Evolutionary conservation across 805 yeast species (phyloP).

Genomic region (Candida boleticola): DNA sequence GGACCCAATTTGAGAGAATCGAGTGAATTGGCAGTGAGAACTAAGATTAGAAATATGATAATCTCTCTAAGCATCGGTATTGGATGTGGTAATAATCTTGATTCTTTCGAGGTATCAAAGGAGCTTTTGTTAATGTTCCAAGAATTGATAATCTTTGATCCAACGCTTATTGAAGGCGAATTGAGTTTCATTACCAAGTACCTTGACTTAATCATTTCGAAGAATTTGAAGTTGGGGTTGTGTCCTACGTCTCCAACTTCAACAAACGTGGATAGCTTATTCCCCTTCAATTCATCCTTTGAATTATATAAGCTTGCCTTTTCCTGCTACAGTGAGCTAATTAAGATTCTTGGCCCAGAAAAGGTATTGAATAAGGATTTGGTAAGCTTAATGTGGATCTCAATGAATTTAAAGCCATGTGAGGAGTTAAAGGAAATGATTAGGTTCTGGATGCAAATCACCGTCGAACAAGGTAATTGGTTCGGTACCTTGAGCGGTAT

Average conservation of each 20-base stretch:
- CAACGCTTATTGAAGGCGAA: conserved; percentile 31
- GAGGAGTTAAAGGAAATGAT: conserved; percentile 45
- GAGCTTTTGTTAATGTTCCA: conserved; percentile 28
- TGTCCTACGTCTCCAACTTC: conserved; percentile 34
- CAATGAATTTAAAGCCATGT: conserved; percentile 48
- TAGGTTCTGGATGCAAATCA: conserved; percentile 58
- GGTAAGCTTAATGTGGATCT: conserved; percentile 61
- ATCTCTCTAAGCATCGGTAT: conserved; percentile 29
- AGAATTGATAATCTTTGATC: conserved; percentile 40
- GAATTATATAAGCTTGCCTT: conserved; percentile 45
- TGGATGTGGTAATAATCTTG: conserved; percentile 27
- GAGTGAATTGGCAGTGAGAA: conserved; percentile 13
- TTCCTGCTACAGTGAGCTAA: conserved; percentile 56
- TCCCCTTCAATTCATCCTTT: conserved; percentile 44
- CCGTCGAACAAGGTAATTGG: conserved; percentile 49
- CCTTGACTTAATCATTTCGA: conserved; percentile 27
- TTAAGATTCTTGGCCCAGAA: conserved; percentile 48
- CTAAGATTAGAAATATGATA: conserved; percentile 25
- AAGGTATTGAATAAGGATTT: conserved; percentile 43
- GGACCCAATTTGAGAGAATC: conserved; percentile 37
- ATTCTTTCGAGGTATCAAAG: conserved; percentile 21
- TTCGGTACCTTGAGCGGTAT: conserved; percentile 52
- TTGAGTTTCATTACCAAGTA: conserved; percentile 26
- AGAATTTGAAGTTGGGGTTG: conserved; percentile 36
- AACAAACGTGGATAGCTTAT: conserved; percentile 38